Evolutionary conservation across 257 asterid genomes (phyloP), one percentile per base, ranked within the genome.

Genomic region (Primulina eburnea): DNA sequence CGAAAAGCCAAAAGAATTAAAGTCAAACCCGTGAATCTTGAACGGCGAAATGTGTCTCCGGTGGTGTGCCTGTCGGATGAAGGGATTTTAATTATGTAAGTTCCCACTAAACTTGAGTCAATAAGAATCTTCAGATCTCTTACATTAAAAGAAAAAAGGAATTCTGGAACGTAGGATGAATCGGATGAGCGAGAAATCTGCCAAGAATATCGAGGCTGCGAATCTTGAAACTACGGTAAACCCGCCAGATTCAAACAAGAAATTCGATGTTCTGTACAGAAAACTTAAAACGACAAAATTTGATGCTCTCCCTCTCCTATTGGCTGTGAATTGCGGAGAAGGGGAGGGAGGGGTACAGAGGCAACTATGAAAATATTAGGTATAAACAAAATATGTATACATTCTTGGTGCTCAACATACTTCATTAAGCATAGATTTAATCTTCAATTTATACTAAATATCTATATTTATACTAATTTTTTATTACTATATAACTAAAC

Each of bases 1-100:
- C 62, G 37, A 63, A 69, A 74, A 53, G 67, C 40, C 26, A 38
- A 75, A 53, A 21, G 35, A 40, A 64, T 1, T 38, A 65, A 69
- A 77, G 79, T 77, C 75, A 72, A 79, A 75, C 73, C 80, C 75
- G 71, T 50, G 67, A 78, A 73, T 73, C 70, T 52, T 11, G 68
- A 37, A 24, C 66, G n/a, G 59, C 43, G n/a, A 62, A 16, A 60
- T 0, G 38, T 16, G 52, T 12, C 57, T 56, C 67, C 53, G 55
- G 35, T 35, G 16, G 30, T 33, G 24, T 2, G 29, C 0, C 21
- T 53, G n/a, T 26, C 38, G 61, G 62, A 40, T n/a, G 29, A 59
- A 4, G 10, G 12, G 62, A 55, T 33, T 47, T 4, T 16, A 16
- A 53, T 7, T 18, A 50, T 17, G 5, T 50, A 30, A 59, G 8